Conservation (phyloP, 805 yeast species). For the Cyberlindnera mycetangii region DNA sequence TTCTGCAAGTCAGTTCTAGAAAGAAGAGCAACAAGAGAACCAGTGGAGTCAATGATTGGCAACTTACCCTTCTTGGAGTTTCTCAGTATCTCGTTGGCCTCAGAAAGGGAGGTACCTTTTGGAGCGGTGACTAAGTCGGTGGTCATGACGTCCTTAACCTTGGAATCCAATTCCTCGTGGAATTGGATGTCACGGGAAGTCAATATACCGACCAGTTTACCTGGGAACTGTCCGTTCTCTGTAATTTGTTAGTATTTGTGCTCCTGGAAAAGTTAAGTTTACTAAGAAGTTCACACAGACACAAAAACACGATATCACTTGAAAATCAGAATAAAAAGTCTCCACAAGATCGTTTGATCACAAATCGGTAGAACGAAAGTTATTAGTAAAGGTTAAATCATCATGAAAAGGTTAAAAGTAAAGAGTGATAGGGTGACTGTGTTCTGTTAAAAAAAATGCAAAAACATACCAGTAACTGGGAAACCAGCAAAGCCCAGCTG, state of each 20-base stretch:
- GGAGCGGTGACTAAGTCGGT: conserved; percentile 79
- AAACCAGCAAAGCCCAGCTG: conserved; percentile 90
- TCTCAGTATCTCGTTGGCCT: conserved; percentile 90
- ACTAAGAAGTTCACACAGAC: not conserved
- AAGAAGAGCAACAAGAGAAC: conserved; percentile 79
- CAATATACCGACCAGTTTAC: conserved; percentile 90
- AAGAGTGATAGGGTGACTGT: too few species aligned
- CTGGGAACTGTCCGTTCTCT: conserved; percentile 85
- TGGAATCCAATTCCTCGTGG: conserved; percentile 65
- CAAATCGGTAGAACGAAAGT: conserved; percentile 99
- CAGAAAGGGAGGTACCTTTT: conserved; percentile 74
- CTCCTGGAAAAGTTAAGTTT: not conserved
- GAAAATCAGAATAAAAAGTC: conserved; percentile 43
- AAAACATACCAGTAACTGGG: conserved; percentile 97
- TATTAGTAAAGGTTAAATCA: conserved; percentile 52
- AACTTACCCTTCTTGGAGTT: conserved; percentile 95
- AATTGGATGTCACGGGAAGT: conserved; percentile 98
- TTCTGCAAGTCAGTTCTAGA: conserved; percentile 97
- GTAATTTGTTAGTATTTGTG: conserved; percentile 23
- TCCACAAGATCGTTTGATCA: conserved; percentile 98
- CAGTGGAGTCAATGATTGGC: conserved; percentile 80
- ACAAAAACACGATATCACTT: not conserved
- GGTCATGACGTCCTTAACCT: conserved; percentile 84
- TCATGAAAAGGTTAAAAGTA: conserved; percentile 47
- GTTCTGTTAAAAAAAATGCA: conserved; percentile 7